Base-by-base conservation (phyloP, 768 basidiomycete species). In the Daedaleopsis nitida region DNA sequence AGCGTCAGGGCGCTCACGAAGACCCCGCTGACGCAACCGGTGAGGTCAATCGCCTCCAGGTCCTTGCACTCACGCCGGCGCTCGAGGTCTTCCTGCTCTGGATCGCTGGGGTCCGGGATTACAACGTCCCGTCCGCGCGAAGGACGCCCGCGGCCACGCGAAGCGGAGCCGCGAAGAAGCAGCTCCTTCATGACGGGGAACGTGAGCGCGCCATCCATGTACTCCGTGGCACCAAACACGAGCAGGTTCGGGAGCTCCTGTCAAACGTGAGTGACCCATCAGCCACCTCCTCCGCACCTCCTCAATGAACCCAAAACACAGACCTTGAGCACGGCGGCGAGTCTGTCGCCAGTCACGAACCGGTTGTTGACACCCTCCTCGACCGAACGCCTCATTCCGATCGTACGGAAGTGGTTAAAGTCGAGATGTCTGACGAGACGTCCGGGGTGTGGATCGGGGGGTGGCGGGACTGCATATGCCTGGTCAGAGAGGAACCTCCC, bases 341-440 rank as follows among this genome's bases (percentile, higher is more conserved):
- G 82, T 57, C 96, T 85, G 57, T 91, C 89, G 0, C 91, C 89
- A 1, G 96, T 99, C 39, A 99, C 96, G 69, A 96, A 99, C 11
- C 94, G 90, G 66, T 91, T 89, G 56, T 85, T 87, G 14, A 92
- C 85, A 43, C 94, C 90, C 73, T 97, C 94, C 34, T 92, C 93
- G 2, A 97, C 86, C 5, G 91, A 92, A 19, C 97, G 87, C 52
- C 94, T 85, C 87, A 98, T 95, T 0, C 96, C 96, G 58, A 96
- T 94, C 24, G 97, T 96, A 27, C 96, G 86, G 80, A 99, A 99
- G 72, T 96, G 94, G 68, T 94, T 96, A 70, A 99, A 99, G 70
- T 94, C 93, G 14, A 99, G 77, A 73, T 94, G 89, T 42, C 85
- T 88, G 38, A 97, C 87, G 69, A 89, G 91, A 61, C 91, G 84